phyloP scores from a whole-genome alignment of 1,284 basidiomycete species.

The Megacollybia platyphylla region DNA sequence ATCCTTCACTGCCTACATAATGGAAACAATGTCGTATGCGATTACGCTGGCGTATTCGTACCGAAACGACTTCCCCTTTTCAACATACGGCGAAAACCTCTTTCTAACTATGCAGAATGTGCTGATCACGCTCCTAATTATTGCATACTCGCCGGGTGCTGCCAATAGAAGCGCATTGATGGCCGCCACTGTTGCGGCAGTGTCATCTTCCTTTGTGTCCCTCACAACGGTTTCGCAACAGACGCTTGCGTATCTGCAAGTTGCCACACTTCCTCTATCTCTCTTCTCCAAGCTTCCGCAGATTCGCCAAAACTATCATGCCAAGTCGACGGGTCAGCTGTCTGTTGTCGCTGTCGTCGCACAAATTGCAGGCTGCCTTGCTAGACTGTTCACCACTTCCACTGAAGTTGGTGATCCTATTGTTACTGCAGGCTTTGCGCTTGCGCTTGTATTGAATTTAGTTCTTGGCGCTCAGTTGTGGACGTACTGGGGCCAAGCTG shows the following conservation, averaged over 20 bases:
- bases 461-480: slow-evolving; percentile 75
- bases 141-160: slow-evolving; percentile 34
- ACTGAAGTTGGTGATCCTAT: slow-evolving; percentile 76
- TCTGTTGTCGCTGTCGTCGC: slow-evolving; percentile 81
- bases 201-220: slow-evolving; percentile 24
- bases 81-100: slow-evolving; percentile 89
- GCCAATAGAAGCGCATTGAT: slow-evolving; percentile 18
- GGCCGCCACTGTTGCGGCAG: slow-evolving; percentile 23
- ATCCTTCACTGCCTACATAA: slow-evolving; percentile 69
- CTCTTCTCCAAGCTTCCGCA: slow-evolving; percentile 82
- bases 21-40: slow-evolving; percentile 80
- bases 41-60: slow-evolving; percentile 83
- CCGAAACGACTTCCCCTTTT: slow-evolving; percentile 80
- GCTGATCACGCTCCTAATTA: slow-evolving; percentile 72
- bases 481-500: slow-evolving; percentile 65
- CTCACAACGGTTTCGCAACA: slow-evolving; percentile 38
- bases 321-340: slow-evolving; percentile 80
- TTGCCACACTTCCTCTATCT: slow-evolving; percentile 74
- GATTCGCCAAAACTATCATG: slow-evolving; percentile 66
- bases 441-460: slow-evolving; percentile 72
- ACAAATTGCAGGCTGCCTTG: slow-evolving; percentile 75
- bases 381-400: slow-evolving; percentile 80
- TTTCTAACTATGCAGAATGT: slow-evolving; percentile 82
- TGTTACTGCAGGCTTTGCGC: slow-evolving; percentile 68
- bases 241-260: slow-evolving; percentile 54